These are phyloP conservation scores for Zygotorulaspora florentina DNA, from an alignment of 805 yeast species.

Conservation along the genomic window DNA sequence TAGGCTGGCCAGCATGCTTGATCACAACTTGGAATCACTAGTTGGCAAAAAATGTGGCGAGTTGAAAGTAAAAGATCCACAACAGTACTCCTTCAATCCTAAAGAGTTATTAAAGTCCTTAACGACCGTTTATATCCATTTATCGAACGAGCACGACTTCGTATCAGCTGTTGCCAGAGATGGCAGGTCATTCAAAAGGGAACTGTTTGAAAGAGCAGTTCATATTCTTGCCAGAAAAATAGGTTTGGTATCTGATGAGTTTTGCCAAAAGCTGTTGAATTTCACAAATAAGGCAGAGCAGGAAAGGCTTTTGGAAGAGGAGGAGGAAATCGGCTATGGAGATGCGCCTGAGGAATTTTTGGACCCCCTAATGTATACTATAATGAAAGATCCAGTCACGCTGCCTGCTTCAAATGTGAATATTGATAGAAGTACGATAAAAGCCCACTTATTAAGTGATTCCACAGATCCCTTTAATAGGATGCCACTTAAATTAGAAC, in stretches of 20 bases:
- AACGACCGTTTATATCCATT: constrained; percentile 69
- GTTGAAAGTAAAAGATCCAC: constrained; percentile 79
- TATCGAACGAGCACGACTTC: constrained; percentile 61
- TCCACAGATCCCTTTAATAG: constrained; percentile 97
- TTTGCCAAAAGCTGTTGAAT: constrained; percentile 45
- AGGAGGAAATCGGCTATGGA: constrained; percentile 82
- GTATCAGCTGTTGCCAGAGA: constrained; percentile 81
- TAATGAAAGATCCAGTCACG: constrained; percentile 96
- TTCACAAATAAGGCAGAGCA: constrained; percentile 67
- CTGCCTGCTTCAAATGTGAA: constrained; percentile 81
- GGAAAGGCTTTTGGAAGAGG: constrained; percentile 60
- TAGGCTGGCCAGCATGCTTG: constrained; percentile 91
- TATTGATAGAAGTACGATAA: constrained; percentile 87
- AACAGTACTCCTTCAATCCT: constrained; percentile 79
- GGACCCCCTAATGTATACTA: constrained; percentile 93
- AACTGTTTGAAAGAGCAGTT: constrained; percentile 66
- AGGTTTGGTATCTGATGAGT: constrained; percentile 50
- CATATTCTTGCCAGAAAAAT: constrained; percentile 53
- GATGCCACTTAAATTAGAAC: constrained; percentile 83
- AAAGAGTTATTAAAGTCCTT: constrained; percentile 62
- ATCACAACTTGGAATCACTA: constrained; percentile 84
- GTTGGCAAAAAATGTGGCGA: constrained; percentile 94
- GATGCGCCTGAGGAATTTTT: constrained; percentile 95
- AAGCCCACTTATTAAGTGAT: constrained; percentile 89
- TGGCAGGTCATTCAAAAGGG: constrained; percentile 76